Evolutionary conservation across 768 basidiomycete species (phyloP).

Genomic region (Tricholoma saponaceum): DNA sequence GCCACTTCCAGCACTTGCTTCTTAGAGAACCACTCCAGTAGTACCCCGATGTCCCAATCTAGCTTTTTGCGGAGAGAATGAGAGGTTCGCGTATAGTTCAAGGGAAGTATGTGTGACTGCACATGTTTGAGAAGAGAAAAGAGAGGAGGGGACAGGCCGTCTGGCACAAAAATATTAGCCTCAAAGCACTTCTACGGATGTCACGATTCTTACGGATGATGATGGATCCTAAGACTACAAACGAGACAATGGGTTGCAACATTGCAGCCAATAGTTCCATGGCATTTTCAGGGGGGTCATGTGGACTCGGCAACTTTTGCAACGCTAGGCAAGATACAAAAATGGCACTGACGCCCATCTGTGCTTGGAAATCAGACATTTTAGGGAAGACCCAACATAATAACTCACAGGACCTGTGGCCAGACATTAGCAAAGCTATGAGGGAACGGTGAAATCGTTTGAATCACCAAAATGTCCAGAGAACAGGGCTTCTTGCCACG

Average conservation of each 20-base stretch:
- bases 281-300: slow-evolving; percentile 58
- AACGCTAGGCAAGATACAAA: slow-evolving; percentile 81
- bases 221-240: slow-evolving; percentile 85
- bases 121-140: neutral
- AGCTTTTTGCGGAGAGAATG: too few relatives aligned
- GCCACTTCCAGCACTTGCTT: neutral
- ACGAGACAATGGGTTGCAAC: slow-evolving; percentile 82
- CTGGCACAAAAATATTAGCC: neutral
- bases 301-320: slow-evolving; percentile 53
- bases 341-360: slow-evolving; percentile 92
- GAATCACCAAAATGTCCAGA: slow-evolving; percentile 80
- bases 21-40: neutral
- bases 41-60: too few relatives aligned
- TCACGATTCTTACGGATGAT: slow-evolving; percentile 56
- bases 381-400: neutral
- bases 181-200: neutral
- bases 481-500: slow-evolving; percentile 86
- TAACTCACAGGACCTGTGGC: slow-evolving; percentile 48
- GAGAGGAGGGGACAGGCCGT: neutral
- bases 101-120: neutral
- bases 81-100: neutral
- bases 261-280: slow-evolving; percentile 68
- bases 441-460: slow-evolving; percentile 2
- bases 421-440: neutral
- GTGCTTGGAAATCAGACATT: slow-evolving; percentile 5